Conservation (phyloP, 768 basidiomycete genomes). For the Albatrellus ellisii region DNA sequence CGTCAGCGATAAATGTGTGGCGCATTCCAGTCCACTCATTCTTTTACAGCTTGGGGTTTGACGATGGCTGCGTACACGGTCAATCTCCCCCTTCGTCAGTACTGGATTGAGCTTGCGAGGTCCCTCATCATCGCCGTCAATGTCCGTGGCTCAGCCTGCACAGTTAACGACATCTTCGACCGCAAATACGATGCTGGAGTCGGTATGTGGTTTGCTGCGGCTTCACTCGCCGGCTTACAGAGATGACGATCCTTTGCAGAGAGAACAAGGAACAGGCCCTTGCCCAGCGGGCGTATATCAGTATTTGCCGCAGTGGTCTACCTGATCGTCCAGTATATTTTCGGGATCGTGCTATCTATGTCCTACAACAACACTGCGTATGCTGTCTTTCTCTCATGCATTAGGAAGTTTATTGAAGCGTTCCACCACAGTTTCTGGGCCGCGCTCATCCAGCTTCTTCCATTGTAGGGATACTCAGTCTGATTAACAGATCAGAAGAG, state of each 20-base stretch:
- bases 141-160: conserved; percentile 11
- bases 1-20: neutral
- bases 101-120: neutral
- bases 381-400: neutral
- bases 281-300: conserved; percentile 13
- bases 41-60: conserved; percentile 8
- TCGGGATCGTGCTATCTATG: conserved; percentile 9
- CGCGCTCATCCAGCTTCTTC: conserved; percentile 12
- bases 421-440: conserved; percentile 6
- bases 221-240: neutral
- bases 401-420: neutral
- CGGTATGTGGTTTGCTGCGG: conserved; percentile 10
- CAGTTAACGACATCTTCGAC: conserved; percentile 15
- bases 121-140: neutral
- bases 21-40: neutral
- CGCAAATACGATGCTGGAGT: conserved; percentile 20
- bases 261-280: conserved; percentile 8
- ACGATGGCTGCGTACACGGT: conserved; percentile 6
- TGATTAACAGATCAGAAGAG: neutral
- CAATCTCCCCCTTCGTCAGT: neutral
- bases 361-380: conserved; percentile 9
- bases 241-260: neutral
- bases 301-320: conserved; percentile 13
- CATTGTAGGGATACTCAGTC: conserved; percentile 9
- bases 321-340: conserved; percentile 11